phyloP scores from a whole-genome alignment of 2,329 filamentous ascomycete species.

The Emmonsiellopsis sp. region DNA sequence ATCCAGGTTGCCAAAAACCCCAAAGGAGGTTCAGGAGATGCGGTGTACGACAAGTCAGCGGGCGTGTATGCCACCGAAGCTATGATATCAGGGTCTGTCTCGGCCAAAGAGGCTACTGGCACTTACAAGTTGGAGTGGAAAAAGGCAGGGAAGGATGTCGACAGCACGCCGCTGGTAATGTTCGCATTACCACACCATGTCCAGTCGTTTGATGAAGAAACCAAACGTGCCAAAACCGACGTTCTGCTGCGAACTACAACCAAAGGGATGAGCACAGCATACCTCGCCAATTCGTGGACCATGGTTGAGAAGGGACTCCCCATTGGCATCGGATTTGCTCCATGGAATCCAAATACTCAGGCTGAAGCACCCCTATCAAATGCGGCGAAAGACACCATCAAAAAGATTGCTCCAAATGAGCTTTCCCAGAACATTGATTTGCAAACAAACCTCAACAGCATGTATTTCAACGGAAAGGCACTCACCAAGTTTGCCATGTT shows the following conservation, averaged over 20 bases:
- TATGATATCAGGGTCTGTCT: conserved; percentile 51
- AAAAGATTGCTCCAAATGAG: conserved; percentile 58
- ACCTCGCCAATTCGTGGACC: conserved; percentile 65
- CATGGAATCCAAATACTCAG: conserved; percentile 54
- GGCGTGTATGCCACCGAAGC: conserved; percentile 64
- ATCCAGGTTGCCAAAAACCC: conserved; percentile 79
- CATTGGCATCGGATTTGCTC: conserved; percentile 63
- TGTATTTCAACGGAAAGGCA: conserved; percentile 88
- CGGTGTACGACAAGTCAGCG: conserved; percentile 62
- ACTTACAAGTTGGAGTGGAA: conserved; percentile 64
- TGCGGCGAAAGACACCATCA: conserved; percentile 51
- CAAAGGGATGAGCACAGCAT: conserved; percentile 68
- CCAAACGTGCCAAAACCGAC: conserved; percentile 39
- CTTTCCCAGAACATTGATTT: conserved; percentile 64
- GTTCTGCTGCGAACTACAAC: conserved; percentile 68
- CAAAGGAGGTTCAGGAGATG: conserved; percentile 47
- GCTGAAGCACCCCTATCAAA: conserved; percentile 29
- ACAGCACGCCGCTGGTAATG: conserved; percentile 58
- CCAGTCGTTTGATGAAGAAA: conserved; percentile 57
- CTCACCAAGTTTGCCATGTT: conserved; percentile 67
- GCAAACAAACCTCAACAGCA: conserved; percentile 68
- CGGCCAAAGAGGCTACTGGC: conserved; percentile 48
- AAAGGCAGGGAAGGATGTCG: conserved; percentile 55
- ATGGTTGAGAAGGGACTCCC: conserved; percentile 69
- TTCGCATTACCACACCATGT: conserved; percentile 83